Base-by-base conservation (phyloP, 306 rosid genomes). In the Hippophae rhamnoides region DNA sequence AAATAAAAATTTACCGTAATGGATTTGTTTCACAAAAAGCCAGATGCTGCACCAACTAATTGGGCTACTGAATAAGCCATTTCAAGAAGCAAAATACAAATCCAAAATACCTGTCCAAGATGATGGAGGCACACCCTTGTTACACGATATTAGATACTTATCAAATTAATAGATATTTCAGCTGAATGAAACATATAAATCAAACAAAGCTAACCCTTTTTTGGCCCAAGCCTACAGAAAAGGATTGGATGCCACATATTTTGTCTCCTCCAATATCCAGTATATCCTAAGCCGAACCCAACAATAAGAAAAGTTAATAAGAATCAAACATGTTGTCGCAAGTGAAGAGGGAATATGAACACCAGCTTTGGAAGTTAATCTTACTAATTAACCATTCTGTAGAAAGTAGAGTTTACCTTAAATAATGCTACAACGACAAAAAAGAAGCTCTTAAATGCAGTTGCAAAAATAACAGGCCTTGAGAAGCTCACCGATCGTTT, bases 371-470 rank as follows among this genome's bases (percentile, higher is more conserved):
- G 23, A 18, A 18, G 23, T 18, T 18, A 18, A 18, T 18, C 23
- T 18, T 18, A 18, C 23, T 18, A 18, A 18, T 18, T 62, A 54
- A 86, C 88, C 58, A 92, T 95, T 67, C 96, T 78, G 82, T 85
- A 92, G 66, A 71, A 92, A 88, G 66, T 88, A 96, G 56, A 67
- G 88, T 69, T 63, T 80, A 92, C 99, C 99, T 92, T 92, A 66
- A 92, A 92, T 61, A 92, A 74, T 52, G 99, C 99, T 41, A 92
- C 88, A 71, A 92, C 99, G 47, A 92, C 80, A 41, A 96, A 92
- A 83, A 92, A 92, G 87, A 92, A 92, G 77, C 94, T 86, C 99
- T 88, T 88, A 76, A 92, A 92, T 67, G 90, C 94, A 51, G 89
- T 86, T 56, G 99, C 97, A 18, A 92, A 92, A 51, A 88, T 75